Base-by-base conservation (phyloP, 306 rosid genomes). In the Alnus glutinosa region DNA sequence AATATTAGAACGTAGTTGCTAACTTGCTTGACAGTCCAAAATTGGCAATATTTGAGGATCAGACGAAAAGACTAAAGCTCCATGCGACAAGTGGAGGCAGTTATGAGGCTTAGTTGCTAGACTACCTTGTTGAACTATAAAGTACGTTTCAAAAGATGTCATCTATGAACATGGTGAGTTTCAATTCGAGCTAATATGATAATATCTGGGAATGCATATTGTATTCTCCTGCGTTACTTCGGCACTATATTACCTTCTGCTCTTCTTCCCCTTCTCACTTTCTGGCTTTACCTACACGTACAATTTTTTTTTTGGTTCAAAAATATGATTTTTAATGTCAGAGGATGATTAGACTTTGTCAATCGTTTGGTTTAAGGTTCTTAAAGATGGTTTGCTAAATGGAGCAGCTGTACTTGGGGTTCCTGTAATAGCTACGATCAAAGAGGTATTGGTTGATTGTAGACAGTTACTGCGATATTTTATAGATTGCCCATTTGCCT, bases 361-460 rank as follows among this genome's bases (percentile, higher is more conserved):
- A 14, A 42, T 76, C 80, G 46, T 72, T 50, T 87, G 75, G 54
- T 47, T 78, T 81, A 80, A 95, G 99, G 99, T 95, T 83, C 89
- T 95, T 78, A 75, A 76, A 79, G 99, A 95, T 83, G 99, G 94
- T 80, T 78, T 82, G 86, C 81, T 88, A 75, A 87, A 90, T 49
- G 97, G 98, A 73, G 99, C 98, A 30, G 93, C 97, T 18, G 99
- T 95, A 68, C 99, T 93, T 78, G 98, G 98, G 44, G 98, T 95
- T 80, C 99, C 98, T 59, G 92, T 70, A 52, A 95, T 93, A 89
- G 97, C 99, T 75, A 95, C 99, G 37, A 93, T 95, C 89, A 95
- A 93, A 85, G 98, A 95, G 98, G 99, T 94, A 86, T 54, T 50
- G 47, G 68, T 51, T 67, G 64, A 48, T 73, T 37, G 15, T n/a